Percentiles rank a stretch among this genome's conserved stretches.
These are phyloP conservation scores for Sherardia arvensis DNA, from an alignment of 257 asterid genomes.

Conservation along the genomic window DNA sequence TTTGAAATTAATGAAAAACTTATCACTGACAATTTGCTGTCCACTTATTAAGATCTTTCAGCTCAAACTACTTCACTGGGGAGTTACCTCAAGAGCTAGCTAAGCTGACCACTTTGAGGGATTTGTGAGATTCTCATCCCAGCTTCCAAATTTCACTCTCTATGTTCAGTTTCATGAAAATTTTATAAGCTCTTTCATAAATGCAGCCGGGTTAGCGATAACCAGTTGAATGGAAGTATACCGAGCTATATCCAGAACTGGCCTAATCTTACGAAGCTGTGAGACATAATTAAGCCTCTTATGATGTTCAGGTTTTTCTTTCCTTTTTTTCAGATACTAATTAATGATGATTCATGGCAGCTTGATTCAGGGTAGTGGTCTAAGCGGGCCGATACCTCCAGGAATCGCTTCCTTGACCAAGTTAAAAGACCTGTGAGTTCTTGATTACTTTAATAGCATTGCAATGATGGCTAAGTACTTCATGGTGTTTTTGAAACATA, in stretches of 20 bases:
- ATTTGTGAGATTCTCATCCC: constrained; percentile 21
- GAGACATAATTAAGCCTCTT: constrained; percentile 19
- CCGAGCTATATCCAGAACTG: constrained; percentile 46
- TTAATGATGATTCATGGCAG: constrained; percentile 23
- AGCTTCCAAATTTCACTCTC: background rate
- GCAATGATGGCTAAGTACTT: background rate
- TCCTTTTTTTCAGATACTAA: background rate
- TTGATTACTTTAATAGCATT: background rate
- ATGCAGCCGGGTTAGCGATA: constrained; percentile 56
- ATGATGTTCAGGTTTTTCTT: background rate
- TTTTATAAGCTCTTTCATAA: background rate
- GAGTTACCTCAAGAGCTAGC: too few species aligned
- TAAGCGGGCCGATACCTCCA: constrained; percentile 55
- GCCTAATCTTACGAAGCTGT: constrained; percentile 44
- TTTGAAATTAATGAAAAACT: background rate
- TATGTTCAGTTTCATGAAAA: background rate
- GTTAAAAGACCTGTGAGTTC: constrained; percentile 56
- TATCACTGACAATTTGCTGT: background rate
- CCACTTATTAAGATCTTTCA: constrained; percentile 29
- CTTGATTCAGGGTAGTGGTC: too few species aligned
- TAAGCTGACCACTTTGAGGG: too few species aligned
- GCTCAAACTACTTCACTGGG: too few species aligned
- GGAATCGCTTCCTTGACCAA: constrained; percentile 46
- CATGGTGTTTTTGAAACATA: background rate
- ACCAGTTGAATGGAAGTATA: too few species aligned